phyloP scores from a whole-genome alignment of 306 rosid genomes.

The Psophocarpus tetragonolobus region DNA sequence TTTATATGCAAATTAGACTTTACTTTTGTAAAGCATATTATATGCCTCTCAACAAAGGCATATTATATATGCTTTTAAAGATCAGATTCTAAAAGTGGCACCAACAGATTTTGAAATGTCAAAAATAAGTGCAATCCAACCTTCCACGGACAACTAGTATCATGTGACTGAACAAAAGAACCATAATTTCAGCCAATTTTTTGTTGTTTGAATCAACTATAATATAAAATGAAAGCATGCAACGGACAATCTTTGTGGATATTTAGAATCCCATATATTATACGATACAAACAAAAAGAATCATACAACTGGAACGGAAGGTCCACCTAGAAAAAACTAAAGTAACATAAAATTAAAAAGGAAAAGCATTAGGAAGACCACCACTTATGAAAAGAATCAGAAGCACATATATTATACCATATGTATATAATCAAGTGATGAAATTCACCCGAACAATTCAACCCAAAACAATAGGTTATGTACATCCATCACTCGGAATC shows the following conservation, averaged over 20 bases:
- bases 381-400: conserved; percentile 37
- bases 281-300: neutral
- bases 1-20: neutral
- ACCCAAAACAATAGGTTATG: conserved; percentile 31
- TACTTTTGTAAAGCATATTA: neutral
- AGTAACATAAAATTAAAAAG: neutral
- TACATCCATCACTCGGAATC: conserved; percentile 58
- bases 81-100: conserved; percentile 18
- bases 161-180: neutral
- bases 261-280: neutral
- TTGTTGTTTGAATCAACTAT: neutral
- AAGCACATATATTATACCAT: conserved; percentile 36
- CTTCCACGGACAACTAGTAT: no score
- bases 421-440: conserved; percentile 40
- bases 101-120: conserved; percentile 5
- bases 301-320: neutral
- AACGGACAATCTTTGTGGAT: neutral
- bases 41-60: no score
- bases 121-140: neutral
- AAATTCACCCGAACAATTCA: conserved; percentile 47
- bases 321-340: neutral
- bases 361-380: conserved; percentile 3
- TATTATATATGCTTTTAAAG: neutral
- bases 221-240: neutral
- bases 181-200: neutral